A percentile compares a stretch with the other conserved stretches of the same genome.
Conservation (phyloP, 495 filamentous ascomycete species). For the Aspergillus nanangensis region DNA sequence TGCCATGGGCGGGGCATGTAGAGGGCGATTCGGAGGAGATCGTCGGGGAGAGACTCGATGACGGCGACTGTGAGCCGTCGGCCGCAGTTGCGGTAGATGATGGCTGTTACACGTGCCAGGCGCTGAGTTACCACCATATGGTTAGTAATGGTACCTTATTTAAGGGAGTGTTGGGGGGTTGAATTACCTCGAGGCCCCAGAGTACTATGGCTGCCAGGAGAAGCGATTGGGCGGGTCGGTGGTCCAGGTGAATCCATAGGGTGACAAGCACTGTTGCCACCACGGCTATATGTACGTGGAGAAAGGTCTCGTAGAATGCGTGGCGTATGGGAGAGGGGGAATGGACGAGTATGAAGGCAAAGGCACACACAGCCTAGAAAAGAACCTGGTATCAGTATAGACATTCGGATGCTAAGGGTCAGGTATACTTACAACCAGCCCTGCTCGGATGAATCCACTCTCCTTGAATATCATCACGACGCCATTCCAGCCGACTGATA, state of each 20-base stretch:
- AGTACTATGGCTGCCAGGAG: conserved; percentile 49
- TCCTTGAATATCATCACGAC: conserved; percentile 11
- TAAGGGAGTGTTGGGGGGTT: not conserved
- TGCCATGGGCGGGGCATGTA: conserved; percentile 64
- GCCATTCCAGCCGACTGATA: conserved; percentile 1
- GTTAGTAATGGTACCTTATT: not conserved
- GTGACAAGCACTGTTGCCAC: conserved; percentile 49
- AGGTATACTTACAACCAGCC: conserved; percentile 39
- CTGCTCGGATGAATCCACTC: not conserved
- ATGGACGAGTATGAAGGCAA: conserved; percentile 56
- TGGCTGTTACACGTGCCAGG: conserved; percentile 40
- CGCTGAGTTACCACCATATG: conserved; percentile 43
- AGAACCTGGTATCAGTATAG: conserved; percentile 24
- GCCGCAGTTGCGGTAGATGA: conserved; percentile 51
- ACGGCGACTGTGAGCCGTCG: conserved; percentile 13
- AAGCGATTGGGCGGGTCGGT: conserved; percentile 41
- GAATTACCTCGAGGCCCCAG: conserved; percentile 36
- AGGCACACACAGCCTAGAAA: conserved; percentile 36
- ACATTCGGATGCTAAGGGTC: conserved; percentile 46
- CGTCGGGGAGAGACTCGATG: conserved; percentile 31
- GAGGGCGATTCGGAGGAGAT: conserved; percentile 44
- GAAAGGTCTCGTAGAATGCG: conserved; percentile 72
- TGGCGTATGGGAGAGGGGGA: conserved; percentile 63
- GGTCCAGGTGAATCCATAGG: conserved; percentile 50
- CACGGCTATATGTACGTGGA: conserved; percentile 59